phyloP scores from a whole-genome alignment of 2,329 filamentous ascomycete species.

The Aspergillus sp. region DNA sequence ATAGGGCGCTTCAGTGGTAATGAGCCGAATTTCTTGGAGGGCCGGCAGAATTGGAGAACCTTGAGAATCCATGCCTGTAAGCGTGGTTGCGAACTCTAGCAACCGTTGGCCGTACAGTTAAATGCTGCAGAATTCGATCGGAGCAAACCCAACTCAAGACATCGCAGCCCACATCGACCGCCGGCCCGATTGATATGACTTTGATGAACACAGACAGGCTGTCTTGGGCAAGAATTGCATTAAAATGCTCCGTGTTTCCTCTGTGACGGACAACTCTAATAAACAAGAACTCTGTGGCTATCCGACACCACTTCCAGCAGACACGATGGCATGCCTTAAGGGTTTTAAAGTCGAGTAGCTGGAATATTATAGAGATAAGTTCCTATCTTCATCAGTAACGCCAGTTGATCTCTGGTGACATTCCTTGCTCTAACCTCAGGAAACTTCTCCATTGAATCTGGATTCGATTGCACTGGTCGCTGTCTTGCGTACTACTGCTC shows the following conservation, averaged over 20 bases:
- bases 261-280: slow-evolving; percentile 1
- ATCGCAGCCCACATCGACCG: not conserved
- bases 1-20: not conserved
- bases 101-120: not conserved
- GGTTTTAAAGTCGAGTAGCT: not conserved
- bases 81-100: not conserved
- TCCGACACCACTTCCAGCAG: not conserved
- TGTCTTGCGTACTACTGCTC: not conserved
- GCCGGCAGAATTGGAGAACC: not conserved
- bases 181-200: not conserved
- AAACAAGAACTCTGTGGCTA: slow-evolving; percentile 2
- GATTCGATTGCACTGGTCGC: not conserved
- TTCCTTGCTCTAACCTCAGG: not conserved
- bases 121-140: not conserved
- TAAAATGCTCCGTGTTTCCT: slow-evolving; percentile 3
- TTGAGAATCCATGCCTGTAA: not conserved
- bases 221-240: slow-evolving; percentile 1
- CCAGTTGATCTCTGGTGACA: not conserved
- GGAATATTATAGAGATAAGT: not conserved
- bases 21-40: not conserved
- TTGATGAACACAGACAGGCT: not conserved
- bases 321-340: slow-evolving; percentile 2
- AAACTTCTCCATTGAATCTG: not conserved
- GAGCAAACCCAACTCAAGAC: not conserved
- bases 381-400: not conserved